Conservation (phyloP, 2,329 filamentous ascomycete genomes). For the Botrytis fabae region DNA sequence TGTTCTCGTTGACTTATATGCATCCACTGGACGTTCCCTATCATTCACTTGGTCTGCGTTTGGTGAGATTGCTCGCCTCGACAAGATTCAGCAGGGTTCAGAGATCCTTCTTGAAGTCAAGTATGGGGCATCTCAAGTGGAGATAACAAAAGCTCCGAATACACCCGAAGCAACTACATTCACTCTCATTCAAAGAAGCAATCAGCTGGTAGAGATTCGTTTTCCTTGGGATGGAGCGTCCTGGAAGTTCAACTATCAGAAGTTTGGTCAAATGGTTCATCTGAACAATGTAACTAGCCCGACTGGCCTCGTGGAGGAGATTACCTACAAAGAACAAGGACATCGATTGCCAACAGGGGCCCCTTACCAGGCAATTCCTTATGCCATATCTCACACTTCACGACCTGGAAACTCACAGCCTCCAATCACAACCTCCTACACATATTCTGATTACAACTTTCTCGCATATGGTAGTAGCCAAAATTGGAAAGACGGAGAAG, state of each 20-base stretch:
- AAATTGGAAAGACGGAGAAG: constrained; percentile 8
- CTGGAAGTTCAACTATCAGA: constrained; percentile 15
- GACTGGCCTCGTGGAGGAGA: constrained; percentile 12
- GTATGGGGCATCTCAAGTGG: constrained; percentile 7
- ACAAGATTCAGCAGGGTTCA: constrained; percentile 16
- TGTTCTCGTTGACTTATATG: constrained; percentile 14
- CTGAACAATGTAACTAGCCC: constrained; percentile 7
- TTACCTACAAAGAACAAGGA: constrained; percentile 6
- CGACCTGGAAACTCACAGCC: constrained; percentile 14
- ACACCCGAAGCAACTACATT: constrained; percentile 14
- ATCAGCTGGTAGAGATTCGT: background rate
- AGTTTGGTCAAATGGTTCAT: background rate
- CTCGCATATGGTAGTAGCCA: constrained; percentile 2
- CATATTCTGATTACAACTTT: constrained; percentile 14
- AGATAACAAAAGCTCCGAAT: constrained; percentile 13
- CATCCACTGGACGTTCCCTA: background rate
- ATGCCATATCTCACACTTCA: constrained; percentile 14
- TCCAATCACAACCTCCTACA: constrained; percentile 4
- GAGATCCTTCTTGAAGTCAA: constrained; percentile 18
- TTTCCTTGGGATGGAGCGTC: constrained; percentile 9
- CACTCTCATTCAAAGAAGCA: constrained; percentile 6
- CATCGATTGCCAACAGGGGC: constrained; percentile 17
- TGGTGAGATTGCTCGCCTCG: constrained; percentile 5
- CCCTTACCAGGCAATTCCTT: constrained; percentile 10
- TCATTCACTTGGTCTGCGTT: constrained; percentile 1